A percentile compares a stretch with the other conserved stretches of the same genome.
phyloP scores from a whole-genome alignment of 1,139 yeast genomes.

The Candida sanyaensis region DNA sequence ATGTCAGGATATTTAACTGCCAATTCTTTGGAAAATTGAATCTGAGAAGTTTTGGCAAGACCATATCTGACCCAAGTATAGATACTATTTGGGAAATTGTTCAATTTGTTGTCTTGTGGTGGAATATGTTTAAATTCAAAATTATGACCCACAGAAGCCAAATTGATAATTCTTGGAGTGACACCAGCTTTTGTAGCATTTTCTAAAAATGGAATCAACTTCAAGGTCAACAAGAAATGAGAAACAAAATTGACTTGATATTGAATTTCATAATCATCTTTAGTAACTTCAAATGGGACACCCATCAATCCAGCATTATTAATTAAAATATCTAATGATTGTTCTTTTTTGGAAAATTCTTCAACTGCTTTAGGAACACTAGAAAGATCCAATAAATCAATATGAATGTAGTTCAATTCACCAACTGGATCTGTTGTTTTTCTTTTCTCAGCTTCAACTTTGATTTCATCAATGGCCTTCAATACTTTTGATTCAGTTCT shows the following conservation, averaged over 20 bases:
- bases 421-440: constrained; percentile 26
- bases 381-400: constrained; percentile 36
- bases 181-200: constrained; percentile 20
- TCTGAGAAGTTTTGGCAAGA: constrained; percentile 33
- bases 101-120: constrained; percentile 24
- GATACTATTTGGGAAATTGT: constrained; percentile 24
- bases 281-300: constrained; percentile 34
- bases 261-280: constrained; percentile 42
- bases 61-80: constrained; percentile 40
- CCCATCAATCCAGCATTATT: constrained; percentile 49
- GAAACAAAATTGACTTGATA: constrained; percentile 43
- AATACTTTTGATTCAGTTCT: constrained; percentile 36
- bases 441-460: constrained; percentile 23
- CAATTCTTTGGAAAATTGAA: constrained; percentile 31
- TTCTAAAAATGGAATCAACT: constrained; percentile 30
- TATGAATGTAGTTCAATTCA: constrained; percentile 26
- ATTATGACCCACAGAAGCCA: constrained; percentile 39
- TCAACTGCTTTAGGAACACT: constrained; percentile 33
- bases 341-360: constrained; percentile 25
- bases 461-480: constrained; percentile 38
- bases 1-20: constrained; percentile 33
- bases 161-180: constrained; percentile 33
- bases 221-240: constrained; percentile 35
- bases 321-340: constrained; percentile 33
- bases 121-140: constrained; percentile 23